Percentiles rank a stretch among this genome's conserved stretches.
phyloP scores from a whole-genome alignment of 1,139 yeast species.

The Hyphopichia burtonii region DNA sequence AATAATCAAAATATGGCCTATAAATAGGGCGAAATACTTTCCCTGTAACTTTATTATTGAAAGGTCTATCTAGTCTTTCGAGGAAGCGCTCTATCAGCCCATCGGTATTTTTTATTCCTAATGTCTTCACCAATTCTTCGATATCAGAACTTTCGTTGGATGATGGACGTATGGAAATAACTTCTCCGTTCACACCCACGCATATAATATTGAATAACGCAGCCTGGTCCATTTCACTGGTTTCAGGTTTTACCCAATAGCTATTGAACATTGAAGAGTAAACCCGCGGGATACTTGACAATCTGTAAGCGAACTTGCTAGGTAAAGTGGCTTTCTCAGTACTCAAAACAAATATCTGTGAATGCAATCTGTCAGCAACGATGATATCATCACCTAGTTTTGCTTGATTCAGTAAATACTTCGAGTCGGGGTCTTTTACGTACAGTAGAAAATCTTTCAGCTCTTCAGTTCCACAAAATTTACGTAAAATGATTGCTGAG shows the following conservation, averaged over 20 bases:
- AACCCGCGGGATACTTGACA: constrained; percentile 47
- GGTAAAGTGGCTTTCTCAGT: constrained; percentile 8
- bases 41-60: constrained; percentile 38
- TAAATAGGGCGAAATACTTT: constrained; percentile 38
- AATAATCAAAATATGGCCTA: constrained; percentile 36
- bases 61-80: constrained; percentile 33
- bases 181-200: constrained; percentile 53
- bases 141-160: constrained; percentile 12
- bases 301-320: constrained; percentile 14
- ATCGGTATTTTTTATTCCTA: constrained; percentile 4
- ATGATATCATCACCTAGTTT: constrained; percentile 24
- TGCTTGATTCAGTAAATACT: constrained; percentile 40
- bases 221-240: constrained; percentile 6
- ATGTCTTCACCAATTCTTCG: constrained; percentile 8
- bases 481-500: constrained; percentile 31
- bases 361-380: constrained; percentile 44
- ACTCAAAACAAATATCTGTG: constrained; percentile 32
- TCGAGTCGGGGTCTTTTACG: constrained; percentile 36
- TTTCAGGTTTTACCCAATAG: constrained; percentile 29
- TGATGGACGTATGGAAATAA: constrained; percentile 26
- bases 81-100: constrained; percentile 10
- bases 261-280: constrained; percentile 26
- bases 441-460: constrained; percentile 13
- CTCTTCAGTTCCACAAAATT: constrained; percentile 9
- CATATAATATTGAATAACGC: constrained; percentile 23